These are phyloP conservation scores for Neurospora sp. DNA, from an alignment of 495 filamentous ascomycete genomes.

Conservation along the genomic window DNA sequence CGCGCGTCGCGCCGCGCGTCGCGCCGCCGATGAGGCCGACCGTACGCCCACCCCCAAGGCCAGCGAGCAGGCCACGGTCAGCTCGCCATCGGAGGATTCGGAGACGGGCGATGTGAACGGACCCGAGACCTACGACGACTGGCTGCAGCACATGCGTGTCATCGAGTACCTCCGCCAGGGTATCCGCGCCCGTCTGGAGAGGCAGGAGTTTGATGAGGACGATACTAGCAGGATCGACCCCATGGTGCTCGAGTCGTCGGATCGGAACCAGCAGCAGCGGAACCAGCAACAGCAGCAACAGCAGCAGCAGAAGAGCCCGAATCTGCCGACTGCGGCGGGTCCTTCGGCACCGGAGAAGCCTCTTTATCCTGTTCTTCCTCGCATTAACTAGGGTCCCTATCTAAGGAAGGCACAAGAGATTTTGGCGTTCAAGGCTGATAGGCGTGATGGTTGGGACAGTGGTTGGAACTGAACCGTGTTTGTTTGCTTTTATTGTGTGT, in stretches of 20 bases:
- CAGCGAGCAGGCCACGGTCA: conserved; percentile 24
- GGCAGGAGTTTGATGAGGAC: conserved; percentile 49
- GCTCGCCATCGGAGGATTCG: conserved; percentile 34
- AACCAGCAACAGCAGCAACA: background rate
- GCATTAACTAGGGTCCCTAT: background rate
- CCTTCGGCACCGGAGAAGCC: conserved; percentile 1
- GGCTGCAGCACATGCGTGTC: conserved; percentile 75
- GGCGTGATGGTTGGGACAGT: background rate
- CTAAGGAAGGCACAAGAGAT: background rate
- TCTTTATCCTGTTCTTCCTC: conserved; percentile 12
- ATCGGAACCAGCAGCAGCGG: conserved; percentile 1
- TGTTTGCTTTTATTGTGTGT: background rate
- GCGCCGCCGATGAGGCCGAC: conserved; percentile 32
- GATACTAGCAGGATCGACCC: conserved; percentile 18
- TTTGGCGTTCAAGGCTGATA: background rate
- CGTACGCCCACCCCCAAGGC: conserved; percentile 42
- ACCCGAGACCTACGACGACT: conserved; percentile 51
- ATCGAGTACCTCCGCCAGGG: conserved; percentile 65
- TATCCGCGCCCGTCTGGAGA: conserved; percentile 54
- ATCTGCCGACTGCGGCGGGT: background rate
- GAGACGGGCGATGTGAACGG: conserved; percentile 28
- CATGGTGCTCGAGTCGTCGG: conserved; percentile 10
- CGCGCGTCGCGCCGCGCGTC: too few relatives aligned
- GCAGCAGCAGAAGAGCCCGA: background rate
- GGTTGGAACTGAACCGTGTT: background rate